phyloP scores from a whole-genome alignment of 2,329 filamentous ascomycete genomes.

The Botryosphaeria dothidea region DNA sequence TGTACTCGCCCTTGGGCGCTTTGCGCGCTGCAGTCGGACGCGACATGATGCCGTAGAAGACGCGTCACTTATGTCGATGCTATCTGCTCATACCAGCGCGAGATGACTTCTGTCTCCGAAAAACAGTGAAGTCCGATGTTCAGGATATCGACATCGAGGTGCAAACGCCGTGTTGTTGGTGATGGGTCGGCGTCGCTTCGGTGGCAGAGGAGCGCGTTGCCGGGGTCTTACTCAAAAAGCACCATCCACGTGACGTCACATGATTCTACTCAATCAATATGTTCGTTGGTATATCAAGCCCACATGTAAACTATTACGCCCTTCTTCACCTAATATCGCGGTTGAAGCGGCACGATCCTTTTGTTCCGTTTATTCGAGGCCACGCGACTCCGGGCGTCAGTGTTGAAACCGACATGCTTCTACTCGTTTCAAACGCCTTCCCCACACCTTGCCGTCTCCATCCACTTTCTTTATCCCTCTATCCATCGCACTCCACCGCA shows the following conservation, averaged over 20 bases:
- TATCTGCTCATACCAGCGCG: neutral
- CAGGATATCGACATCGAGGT: neutral
- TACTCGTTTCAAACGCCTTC: neutral
- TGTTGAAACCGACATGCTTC: constrained; percentile 13
- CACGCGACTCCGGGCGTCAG: constrained; percentile 4
- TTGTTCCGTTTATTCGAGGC: neutral
- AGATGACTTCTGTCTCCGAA: neutral
- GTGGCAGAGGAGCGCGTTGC: no score
- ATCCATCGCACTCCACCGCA: neutral
- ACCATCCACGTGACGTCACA: constrained; percentile 4
- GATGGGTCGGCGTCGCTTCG: neutral
- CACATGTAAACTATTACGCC: neutral
- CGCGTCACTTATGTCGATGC: neutral
- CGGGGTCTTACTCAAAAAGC: neutral
- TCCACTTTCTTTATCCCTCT: neutral
- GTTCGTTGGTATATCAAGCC: neutral
- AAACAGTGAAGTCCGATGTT: no score
- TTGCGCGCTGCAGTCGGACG: constrained; percentile 51
- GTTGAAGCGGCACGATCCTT: neutral
- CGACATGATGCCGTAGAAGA: constrained; percentile 35
- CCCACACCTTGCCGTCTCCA: neutral
- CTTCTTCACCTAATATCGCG: neutral
- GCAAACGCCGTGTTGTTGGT: neutral
- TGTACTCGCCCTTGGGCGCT: constrained; percentile 85
- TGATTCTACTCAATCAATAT: neutral